Evolutionary conservation across 2,329 filamentous ascomycete species (phyloP).

Genomic region (Alternaria metachromatica): DNA sequence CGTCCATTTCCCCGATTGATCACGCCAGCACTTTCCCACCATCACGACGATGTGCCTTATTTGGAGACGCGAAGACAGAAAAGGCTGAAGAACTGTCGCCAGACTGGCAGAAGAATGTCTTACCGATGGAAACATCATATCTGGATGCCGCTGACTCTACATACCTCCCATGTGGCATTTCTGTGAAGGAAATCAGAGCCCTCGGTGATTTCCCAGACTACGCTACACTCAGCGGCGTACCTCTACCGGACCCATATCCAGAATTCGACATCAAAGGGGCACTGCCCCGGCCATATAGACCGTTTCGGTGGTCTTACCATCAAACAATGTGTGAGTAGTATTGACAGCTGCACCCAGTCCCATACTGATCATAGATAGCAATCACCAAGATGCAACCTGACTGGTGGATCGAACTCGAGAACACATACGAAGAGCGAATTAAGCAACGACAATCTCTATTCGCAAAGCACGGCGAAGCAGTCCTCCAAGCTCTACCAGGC

Average conservation of each 20-base stretch:
- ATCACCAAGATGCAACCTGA: conserved; percentile 79
- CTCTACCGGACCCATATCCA: conserved; percentile 67
- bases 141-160: conserved; percentile 36
- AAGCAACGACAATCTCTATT: conserved; percentile 72
- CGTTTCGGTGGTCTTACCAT: conserved; percentile 84
- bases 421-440: conserved; percentile 71
- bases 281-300: conserved; percentile 75
- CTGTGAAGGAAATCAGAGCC: conserved; percentile 70
- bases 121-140: conserved; percentile 37
- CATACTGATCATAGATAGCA: conserved; percentile 56
- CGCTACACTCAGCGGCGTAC: conserved; percentile 74
- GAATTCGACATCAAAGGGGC: conserved; percentile 74
- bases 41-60: conserved; percentile 56
- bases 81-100: conserved; percentile 27
- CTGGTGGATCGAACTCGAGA: conserved; percentile 90
- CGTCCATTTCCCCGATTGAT: conserved; percentile 35
- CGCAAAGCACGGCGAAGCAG: conserved; percentile 65
- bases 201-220: conserved; percentile 84
- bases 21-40: conserved; percentile 62
- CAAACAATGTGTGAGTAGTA: conserved; percentile 82
- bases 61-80: conserved; percentile 36
- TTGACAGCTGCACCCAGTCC: background rate
- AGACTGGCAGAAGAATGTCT: conserved; percentile 30
- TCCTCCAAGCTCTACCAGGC: conserved; percentile 74
- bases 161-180: conserved; percentile 73